Evolutionary conservation across 2,329 filamentous ascomycete species (phyloP), one percentile per base, ranked within the genome.

Genomic region (Calonectria pauciramosa): DNA sequence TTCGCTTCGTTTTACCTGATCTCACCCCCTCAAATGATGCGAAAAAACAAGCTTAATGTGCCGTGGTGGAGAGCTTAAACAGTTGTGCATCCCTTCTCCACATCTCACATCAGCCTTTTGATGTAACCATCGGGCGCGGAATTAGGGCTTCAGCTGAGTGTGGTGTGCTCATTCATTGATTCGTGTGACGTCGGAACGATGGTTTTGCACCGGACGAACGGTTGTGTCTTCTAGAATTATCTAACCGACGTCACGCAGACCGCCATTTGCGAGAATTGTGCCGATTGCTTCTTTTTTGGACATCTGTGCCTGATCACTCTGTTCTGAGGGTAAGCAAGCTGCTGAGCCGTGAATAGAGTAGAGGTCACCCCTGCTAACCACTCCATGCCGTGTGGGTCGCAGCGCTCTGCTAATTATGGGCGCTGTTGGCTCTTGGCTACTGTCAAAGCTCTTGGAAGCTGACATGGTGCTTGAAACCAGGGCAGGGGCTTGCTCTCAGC

Each of bases 51-150:
- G 56, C 56, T 63, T 63, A 63, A 63, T 38, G 56, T 28, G 28
- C 34, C 34, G 38, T 2, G 23, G 56, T 63, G 56, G 56, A 63
- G 67, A 63, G 36, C 11, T 36, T 41, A 20, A 38, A 36, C 56
- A 63, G 23, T 18, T 28, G 56, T 41, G 36, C 56, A 41, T 63
- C 34, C 34, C 8, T 38, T 41, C 56, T 63, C 56, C 56, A 63
- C 56, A 63, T 63, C 56, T 63, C 56, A 63, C 56, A 63, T 63
- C 56, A 63, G 56, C 56, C 56, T 63, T 63, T 13, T 41, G 56
- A 63, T 63, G 56, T 41, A 63, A 63, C 56, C 56, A n/a, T 41
- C 23, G 20, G 56, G 13, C 56, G 34, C 56, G 56, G 56, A 38
- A 28, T 63, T 41, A 28, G 56, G 56, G 56, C 56, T 63, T 63